These are phyloP conservation scores for Zygoascus ofunaensis DNA, from an alignment of 805 yeast genomes.

Conservation along the genomic window DNA sequence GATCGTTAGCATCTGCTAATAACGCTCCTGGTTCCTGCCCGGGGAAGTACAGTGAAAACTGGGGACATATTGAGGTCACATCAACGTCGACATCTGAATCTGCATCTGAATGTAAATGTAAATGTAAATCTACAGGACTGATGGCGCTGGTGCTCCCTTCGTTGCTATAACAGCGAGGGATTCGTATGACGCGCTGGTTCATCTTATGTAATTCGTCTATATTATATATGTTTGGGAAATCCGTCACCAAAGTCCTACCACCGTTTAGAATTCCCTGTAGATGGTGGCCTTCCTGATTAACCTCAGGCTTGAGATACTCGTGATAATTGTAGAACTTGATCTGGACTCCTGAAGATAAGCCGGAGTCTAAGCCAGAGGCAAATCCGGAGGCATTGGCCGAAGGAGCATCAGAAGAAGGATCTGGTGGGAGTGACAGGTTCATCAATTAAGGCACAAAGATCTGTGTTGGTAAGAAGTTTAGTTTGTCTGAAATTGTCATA, in stretches of 20 bases:
- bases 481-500: too few relatives aligned
- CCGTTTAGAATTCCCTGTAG: too few relatives aligned
- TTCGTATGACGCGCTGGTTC: slow-evolving; percentile 11
- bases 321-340: slow-evolving; percentile 18
- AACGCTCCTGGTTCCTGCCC: slow-evolving; percentile 21
- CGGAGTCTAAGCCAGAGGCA: too few relatives aligned
- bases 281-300: neutral
- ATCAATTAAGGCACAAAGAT: too few relatives aligned
- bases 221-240: slow-evolving; percentile 25
- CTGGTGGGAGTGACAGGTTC: too few relatives aligned
- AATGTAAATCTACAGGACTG: too few relatives aligned
- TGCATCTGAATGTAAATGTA: too few relatives aligned
- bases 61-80: slow-evolving; percentile 8
- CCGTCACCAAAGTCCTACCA: slow-evolving; percentile 6
- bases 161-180: slow-evolving; percentile 15
- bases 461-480: too few relatives aligned
- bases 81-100: slow-evolving; percentile 4
- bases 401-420: too few relatives aligned
- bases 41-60: slow-evolving; percentile 18
- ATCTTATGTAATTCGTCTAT: slow-evolving; percentile 18
- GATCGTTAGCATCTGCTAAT: neutral
- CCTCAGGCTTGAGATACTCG: slow-evolving; percentile 11
- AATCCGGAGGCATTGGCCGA: too few relatives aligned
- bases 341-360: too few relatives aligned
- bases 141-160: neutral